phyloP scores from a whole-genome alignment of 176 grass and related monocot genomes.

The Melocanna baccifera region DNA sequence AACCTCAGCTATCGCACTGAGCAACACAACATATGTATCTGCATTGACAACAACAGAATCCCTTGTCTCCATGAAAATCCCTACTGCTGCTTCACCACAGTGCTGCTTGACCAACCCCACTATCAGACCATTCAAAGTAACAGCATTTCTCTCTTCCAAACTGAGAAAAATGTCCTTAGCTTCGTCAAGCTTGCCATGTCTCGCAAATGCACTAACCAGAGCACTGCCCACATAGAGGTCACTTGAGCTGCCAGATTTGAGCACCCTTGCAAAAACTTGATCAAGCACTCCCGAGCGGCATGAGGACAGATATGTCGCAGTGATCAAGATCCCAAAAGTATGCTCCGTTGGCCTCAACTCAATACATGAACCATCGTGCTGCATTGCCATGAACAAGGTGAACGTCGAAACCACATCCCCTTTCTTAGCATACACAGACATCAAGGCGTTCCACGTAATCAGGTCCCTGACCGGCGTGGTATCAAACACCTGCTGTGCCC shows the following conservation, averaged over 20 bases:
- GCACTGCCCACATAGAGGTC: constrained; percentile 74
- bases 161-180: constrained; percentile 60
- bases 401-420: constrained; percentile 49
- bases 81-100: constrained; percentile 60
- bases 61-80: constrained; percentile 50
- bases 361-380: constrained; percentile 18
- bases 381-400: constrained; percentile 50
- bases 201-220: constrained; percentile 69
- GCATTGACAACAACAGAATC: constrained; percentile 36
- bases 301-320: constrained; percentile 35
- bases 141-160: constrained; percentile 65
- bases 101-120: constrained; percentile 59
- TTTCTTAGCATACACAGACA: constrained; percentile 69
- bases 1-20: constrained; percentile 61
- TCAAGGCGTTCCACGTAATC: constrained; percentile 78
- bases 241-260: constrained; percentile 53
- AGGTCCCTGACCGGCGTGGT: constrained; percentile 27
- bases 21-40: constrained; percentile 76
- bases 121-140: constrained; percentile 77
- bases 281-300: constrained; percentile 40
- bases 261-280: constrained; percentile 52
- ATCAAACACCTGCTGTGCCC: constrained; percentile 58
- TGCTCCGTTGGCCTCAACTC: constrained; percentile 50
- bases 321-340: constrained; percentile 77
- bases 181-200: constrained; percentile 51